Base-by-base conservation (phyloP, 192 early-diverging fungal species). In the Coemansia sp. region DNA sequence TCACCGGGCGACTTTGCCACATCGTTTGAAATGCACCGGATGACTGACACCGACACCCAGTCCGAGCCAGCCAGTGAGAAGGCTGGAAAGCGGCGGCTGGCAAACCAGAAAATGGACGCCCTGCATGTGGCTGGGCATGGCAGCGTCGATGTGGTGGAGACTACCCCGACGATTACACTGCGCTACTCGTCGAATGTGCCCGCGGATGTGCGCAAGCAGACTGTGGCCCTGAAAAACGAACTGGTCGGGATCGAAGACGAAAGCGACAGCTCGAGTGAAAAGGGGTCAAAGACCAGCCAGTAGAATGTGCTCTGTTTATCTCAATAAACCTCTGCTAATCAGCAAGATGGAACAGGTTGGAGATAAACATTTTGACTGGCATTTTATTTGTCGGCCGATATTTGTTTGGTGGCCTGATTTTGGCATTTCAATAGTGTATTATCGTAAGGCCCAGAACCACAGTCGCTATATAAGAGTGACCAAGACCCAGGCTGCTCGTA, bases 111-210 rank as follows among this genome's bases (percentile, higher is more conserved):
- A 64, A 76, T 82, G 31, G 79, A 76, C 43, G 59, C 72, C 57
- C 52, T 82, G 39, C 79, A 82, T 55, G 64, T 82, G 22, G 67
- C 64, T 26, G 79, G 79, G 0, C 63, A 82, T 38, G 79, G 79
- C 35, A 70, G 64, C 56, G 74, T 82, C 37, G 74, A 82, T 48
- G 67, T 82, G 23, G 74, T 76, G 12, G 74, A 76, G 54, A 70
- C 69, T 8, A 82, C 73, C 10, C 79, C 79, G 23, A 82, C 69
- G 0, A 64, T 82, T 31, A 76, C 74, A 19, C 61, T 82, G 64
- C 62, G 79, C 19, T 82, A 82, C 59, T 82, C 79, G 69, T 72
- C 74, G 1, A 61, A 82, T 17, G n/a, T 76, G 57, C 74, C 73
- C 0, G 64, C 66, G 9, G 68, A 65, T 23, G 70, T 76, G 45